Base-by-base conservation (phyloP, 441 rosid species). In the Omphalea diandra region DNA sequence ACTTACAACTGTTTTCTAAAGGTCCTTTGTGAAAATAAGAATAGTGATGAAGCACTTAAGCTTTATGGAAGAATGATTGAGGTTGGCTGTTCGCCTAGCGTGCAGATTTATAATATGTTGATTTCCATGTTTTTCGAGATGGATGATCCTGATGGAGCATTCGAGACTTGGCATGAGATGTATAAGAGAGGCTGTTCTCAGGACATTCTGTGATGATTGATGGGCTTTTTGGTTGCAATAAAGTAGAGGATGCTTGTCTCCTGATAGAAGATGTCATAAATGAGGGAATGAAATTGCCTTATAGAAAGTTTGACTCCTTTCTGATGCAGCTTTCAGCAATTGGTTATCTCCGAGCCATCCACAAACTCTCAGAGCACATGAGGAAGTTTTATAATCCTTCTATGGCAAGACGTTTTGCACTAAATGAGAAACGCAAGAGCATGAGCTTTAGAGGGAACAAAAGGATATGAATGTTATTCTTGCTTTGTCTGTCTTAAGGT, bases 1-100 rank as follows among this genome's bases (percentile, higher is more conserved):
- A 88, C 96, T 67, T 89, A 86, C 72, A 90, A 92, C 77, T 92
- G 97, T 76, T 92, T 94, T 73, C 84, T 94, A 54, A 88, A 89
- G 83, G 96, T 90, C 54, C 84, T 94, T 0, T 94, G 94, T 74
- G 91, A 84, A 71, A 88, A 75, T 54, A 71, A 64, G 73, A 84
- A 83, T 67, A 81, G 84, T 1, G 93, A 83, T 44, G 98, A 92
- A 80, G 98, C 98, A 10, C 77, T 88, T 65, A 80, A 75, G 82
- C 89, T 94, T n/a, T 92, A 89, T 40, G 41, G 72, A 70, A 82
- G 73, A 78, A 87, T 92, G 96, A 67, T 85, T 14, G 87, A 86
- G 79, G 73, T 75, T 5, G 83, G 86, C 44, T 90, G 99, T 77
- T 63, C 55, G 71, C 98, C 99, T 24, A 94, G 98, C 24, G 97